These are phyloP conservation scores for Ophiostoma himal-ulmi DNA, from an alignment of 2,329 filamentous ascomycete genomes.

Conservation along the genomic window DNA sequence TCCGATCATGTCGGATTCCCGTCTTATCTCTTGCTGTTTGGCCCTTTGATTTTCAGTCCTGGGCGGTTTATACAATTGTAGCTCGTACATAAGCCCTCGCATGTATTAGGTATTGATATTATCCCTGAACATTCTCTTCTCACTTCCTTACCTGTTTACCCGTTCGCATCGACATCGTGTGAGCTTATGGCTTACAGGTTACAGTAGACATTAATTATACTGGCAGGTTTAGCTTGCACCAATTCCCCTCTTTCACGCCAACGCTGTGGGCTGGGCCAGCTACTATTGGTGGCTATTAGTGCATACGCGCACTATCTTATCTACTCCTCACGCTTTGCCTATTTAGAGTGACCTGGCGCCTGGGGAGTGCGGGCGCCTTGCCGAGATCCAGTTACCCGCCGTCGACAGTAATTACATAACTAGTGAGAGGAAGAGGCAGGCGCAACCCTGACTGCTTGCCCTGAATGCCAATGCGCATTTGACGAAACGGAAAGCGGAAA, in stretches of 20 bases:
- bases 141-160: background rate
- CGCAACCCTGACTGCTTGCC: slow-evolving; percentile 2
- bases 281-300: background rate
- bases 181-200: background rate
- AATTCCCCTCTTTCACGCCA: slow-evolving; percentile 4
- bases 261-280: background rate
- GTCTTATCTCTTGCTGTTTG: background rate
- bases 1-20: background rate
- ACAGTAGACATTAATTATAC: background rate
- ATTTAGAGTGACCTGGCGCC: background rate
- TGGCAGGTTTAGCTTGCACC: background rate
- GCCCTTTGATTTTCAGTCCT: background rate
- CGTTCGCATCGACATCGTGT: background rate
- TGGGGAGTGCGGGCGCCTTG: slow-evolving; percentile 4
- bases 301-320: background rate
- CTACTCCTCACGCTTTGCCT: slow-evolving; percentile 20
- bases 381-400: slow-evolving; percentile 10
- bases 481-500: background rate
- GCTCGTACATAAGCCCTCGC: background rate
- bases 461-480: background rate
- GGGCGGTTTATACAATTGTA: background rate
- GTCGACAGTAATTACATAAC: background rate
- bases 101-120: background rate
- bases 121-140: background rate
- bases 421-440: slow-evolving; percentile 13